phyloP scores from a whole-genome alignment of 345 rosid species.

The Odontarrhena argentea region DNA sequence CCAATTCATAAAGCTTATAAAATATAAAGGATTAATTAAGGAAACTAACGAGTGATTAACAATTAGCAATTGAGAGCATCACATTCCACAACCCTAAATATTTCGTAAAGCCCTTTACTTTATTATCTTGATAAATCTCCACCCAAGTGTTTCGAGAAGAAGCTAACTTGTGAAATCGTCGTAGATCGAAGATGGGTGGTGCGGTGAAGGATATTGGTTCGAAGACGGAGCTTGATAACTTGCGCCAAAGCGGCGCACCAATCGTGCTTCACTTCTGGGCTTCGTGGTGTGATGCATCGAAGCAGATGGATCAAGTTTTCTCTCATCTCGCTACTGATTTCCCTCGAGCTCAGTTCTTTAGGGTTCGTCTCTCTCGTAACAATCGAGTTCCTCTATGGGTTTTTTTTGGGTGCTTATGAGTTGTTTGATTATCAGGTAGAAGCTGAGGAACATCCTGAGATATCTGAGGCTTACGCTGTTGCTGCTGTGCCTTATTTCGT shows the following conservation, averaged over 20 bases:
- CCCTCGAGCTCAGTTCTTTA: constrained; percentile 74
- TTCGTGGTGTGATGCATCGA: constrained; percentile 97
- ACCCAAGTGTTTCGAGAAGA: not conserved
- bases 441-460: constrained; percentile 95
- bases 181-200: constrained; percentile 57
- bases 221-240: constrained; percentile 74
- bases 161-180: constrained; percentile 20
- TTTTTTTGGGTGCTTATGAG: not conserved
- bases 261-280: constrained; percentile 93
- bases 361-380: constrained; percentile 47
- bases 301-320: constrained; percentile 98
- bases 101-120: constrained; percentile 2
- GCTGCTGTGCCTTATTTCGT: constrained; percentile 88
- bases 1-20: not conserved
- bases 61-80: constrained; percentile 4
- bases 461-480: constrained; percentile 81
- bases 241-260: constrained; percentile 55
- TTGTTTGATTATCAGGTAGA: constrained; percentile 60
- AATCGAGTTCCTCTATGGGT: not conserved
- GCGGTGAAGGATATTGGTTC: constrained; percentile 84
- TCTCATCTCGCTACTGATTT: constrained; percentile 90
- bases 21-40: constrained; percentile 4
- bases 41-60: not conserved
- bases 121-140: constrained; percentile 2
- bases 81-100: constrained; percentile 17